Percentiles rank a stretch among this genome's conserved stretches.
Evolutionary conservation across 495 filamentous ascomycete species (phyloP).

Genomic region (Hyaloscypha variabilis): DNA sequence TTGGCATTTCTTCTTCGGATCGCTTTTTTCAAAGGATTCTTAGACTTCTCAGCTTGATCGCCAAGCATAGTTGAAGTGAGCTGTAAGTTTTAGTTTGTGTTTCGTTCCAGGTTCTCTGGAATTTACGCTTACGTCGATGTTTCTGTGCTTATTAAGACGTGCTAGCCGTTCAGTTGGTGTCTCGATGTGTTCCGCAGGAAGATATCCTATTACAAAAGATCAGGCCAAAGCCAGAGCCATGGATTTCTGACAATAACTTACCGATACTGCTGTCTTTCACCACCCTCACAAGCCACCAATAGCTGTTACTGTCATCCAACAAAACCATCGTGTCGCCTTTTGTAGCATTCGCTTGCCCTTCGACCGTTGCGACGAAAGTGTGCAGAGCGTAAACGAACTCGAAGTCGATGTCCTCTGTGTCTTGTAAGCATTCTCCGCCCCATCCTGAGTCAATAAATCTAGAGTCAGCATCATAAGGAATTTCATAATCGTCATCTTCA

Average conservation of each 20-base stretch:
- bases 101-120: not conserved
- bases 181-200: conserved; percentile 98
- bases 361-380: conserved; percentile 96
- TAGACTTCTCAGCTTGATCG: conserved; percentile 85
- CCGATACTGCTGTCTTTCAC: conserved; percentile 98
- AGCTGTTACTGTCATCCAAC: conserved; percentile 98
- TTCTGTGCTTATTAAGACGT: conserved; percentile 94
- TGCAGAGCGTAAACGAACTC: conserved; percentile 98
- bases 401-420: conserved; percentile 97
- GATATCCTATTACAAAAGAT: conserved; percentile 65
- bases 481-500: conserved; percentile 57
- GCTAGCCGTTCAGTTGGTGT: conserved; percentile 95
- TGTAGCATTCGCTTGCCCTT: conserved; percentile 96
- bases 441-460: conserved; percentile 68
- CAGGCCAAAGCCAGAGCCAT: not conserved
- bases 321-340: conserved; percentile 99
- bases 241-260: conserved; percentile 41
- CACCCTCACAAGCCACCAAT: conserved; percentile 98
- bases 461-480: conserved; percentile 49
- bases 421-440: conserved; percentile 80
- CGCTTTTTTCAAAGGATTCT: conserved; percentile 86
- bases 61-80: conserved; percentile 93
- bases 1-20: conserved; percentile 88
- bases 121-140: conserved; percentile 79
- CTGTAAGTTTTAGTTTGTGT: conserved; percentile 46